These are phyloP conservation scores for Baudoinia panamericana DNA, from an alignment of 495 filamentous ascomycete genomes.

Conservation along the genomic window DNA sequence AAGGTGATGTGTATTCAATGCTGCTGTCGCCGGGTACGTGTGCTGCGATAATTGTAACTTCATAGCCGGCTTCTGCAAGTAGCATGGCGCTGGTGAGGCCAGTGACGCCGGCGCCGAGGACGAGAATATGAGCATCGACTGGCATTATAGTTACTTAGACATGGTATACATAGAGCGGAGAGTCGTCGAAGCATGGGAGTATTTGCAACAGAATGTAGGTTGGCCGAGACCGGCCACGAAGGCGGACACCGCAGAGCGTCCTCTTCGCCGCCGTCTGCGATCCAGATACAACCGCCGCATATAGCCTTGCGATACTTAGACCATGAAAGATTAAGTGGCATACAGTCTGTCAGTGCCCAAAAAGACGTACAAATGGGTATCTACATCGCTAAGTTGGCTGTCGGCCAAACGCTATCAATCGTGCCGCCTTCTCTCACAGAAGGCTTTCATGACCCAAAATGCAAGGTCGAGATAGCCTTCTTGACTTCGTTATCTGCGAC, in stretches of 20 bases:
- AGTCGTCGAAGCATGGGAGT: too few species aligned
- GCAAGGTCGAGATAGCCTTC: conserved; percentile 39
- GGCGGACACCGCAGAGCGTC: too few species aligned
- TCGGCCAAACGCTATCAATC: neutral
- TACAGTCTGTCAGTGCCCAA: too few species aligned
- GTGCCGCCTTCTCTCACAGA: neutral
- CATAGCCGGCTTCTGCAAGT: conserved; percentile 31
- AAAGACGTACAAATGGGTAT: conserved; percentile 3
- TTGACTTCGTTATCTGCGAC: conserved; percentile 63
- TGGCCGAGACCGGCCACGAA: neutral
- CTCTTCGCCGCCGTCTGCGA: too few species aligned
- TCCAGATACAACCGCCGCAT: too few species aligned
- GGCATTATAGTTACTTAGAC: too few species aligned
- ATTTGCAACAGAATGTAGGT: neutral
- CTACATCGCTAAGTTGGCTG: conserved; percentile 6
- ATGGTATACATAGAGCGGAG: too few species aligned
- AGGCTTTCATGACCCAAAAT: neutral
- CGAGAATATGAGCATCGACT: conserved; percentile 4
- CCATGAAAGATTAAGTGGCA: too few species aligned
- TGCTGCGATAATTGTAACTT: conserved; percentile 34
- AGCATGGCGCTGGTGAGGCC: conserved; percentile 36
- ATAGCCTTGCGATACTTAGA: too few species aligned
- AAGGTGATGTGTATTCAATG: conserved; percentile 31
- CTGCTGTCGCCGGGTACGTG: conserved; percentile 30
- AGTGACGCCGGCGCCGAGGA: conserved; percentile 33